Evolutionary conservation across 495 filamentous ascomycete species (phyloP).

Genomic region (Penicillium cataractarum): DNA sequence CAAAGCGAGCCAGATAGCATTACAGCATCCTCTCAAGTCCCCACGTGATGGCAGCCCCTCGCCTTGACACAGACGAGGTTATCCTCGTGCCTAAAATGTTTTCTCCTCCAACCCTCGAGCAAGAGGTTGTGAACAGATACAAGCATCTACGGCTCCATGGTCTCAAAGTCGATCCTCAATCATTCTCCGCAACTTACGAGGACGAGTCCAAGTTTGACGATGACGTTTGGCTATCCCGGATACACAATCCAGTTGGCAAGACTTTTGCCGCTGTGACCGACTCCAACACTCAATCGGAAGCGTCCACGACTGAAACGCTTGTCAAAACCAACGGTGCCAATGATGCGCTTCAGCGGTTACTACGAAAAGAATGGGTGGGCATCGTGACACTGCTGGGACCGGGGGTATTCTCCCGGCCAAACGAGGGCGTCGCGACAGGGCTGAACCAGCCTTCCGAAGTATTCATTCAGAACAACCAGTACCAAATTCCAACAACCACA

Average conservation of each 20-base stretch:
- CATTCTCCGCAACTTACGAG: conserved; percentile 55
- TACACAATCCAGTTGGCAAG: conserved; percentile 48
- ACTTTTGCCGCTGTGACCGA: conserved; percentile 44
- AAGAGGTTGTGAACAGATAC: conserved; percentile 22
- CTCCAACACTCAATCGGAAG: conserved; percentile 7
- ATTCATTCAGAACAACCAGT: conserved; percentile 14
- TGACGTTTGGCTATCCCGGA: conserved; percentile 44
- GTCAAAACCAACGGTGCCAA: not conserved
- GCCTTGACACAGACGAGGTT: conserved; percentile 5
- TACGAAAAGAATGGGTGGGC: conserved; percentile 31
- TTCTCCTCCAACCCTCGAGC: conserved; percentile 7
- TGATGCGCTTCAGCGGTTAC: conserved; percentile 16
- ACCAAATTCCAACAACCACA: conserved; percentile 8
- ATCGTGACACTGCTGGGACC: conserved; percentile 34
- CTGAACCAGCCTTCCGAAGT: conserved; percentile 10
- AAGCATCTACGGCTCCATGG: conserved; percentile 33
- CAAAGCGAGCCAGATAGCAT: no score
- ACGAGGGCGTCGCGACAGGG: conserved; percentile 23
- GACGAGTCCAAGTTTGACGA: conserved; percentile 45
- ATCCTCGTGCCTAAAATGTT: conserved; percentile 25
- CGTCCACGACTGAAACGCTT: not conserved
- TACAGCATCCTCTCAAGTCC: not conserved
- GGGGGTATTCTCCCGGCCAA: conserved; percentile 11
- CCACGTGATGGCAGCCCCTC: conserved; percentile 10
- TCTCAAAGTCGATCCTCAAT: conserved; percentile 34